These are phyloP conservation scores for Nemania sp. DNA, from an alignment of 2,329 filamentous ascomycete species.

Conservation along the genomic window DNA sequence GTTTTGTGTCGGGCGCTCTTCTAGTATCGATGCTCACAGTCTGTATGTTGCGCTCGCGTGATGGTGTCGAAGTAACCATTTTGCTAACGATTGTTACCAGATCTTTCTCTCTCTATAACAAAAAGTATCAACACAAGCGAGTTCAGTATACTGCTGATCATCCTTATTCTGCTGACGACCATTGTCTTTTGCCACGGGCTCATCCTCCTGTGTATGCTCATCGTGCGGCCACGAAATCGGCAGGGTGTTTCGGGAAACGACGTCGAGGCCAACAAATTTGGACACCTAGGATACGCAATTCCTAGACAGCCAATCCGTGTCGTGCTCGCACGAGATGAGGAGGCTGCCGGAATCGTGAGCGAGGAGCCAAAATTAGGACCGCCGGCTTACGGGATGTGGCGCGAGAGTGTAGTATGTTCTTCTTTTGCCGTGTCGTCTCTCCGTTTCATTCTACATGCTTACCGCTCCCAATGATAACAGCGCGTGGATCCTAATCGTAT, in stretches of 20 bases:
- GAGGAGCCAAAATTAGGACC: constrained; percentile 65
- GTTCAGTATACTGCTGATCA: constrained; percentile 78
- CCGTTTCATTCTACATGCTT: constrained; percentile 2
- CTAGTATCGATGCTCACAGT: constrained; percentile 61
- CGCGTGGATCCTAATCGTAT: constrained; percentile 79
- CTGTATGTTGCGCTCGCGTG: constrained; percentile 57
- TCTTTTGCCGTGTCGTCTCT: neutral
- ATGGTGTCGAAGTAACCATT: neutral
- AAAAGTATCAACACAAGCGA: constrained; percentile 66
- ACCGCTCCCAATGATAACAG: constrained; percentile 42
- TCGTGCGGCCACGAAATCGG: constrained; percentile 51
- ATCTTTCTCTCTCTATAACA: constrained; percentile 72
- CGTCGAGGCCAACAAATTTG: constrained; percentile 1
- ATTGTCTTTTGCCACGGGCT: constrained; percentile 82
- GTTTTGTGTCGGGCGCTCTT: constrained; percentile 67
- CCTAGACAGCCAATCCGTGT: constrained; percentile 77
- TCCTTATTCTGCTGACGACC: constrained; percentile 73
- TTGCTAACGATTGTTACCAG: constrained; percentile 47
- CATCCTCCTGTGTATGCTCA: constrained; percentile 70
- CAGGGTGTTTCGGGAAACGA: constrained; percentile 1
- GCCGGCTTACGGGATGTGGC: constrained; percentile 84
- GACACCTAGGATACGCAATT: constrained; percentile 63
- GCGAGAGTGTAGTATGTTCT: constrained; percentile 74
- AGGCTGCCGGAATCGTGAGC: constrained; percentile 60
- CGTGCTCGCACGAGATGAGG: constrained; percentile 73